Evolutionary conservation across 192 early-diverging fungal genomes (phyloP), one percentile per base, ranked within the genome.

Genomic region (Anaeromyces robustus): DNA sequence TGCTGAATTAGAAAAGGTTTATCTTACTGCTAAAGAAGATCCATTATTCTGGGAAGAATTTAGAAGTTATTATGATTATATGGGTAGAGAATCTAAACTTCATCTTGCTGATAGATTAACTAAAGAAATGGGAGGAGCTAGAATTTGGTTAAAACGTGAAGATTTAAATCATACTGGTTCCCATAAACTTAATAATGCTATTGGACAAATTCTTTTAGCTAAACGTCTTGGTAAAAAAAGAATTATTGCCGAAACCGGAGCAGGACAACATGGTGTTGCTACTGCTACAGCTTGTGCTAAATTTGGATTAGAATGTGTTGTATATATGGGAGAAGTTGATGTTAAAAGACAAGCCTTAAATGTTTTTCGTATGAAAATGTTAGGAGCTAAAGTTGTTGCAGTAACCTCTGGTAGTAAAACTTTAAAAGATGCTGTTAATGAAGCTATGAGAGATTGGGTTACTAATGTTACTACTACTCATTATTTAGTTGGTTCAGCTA

Each of bases 271-370:
- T 85, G 97, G 96, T 85, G 96, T 99, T 26, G 96, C 94, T 26
- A 98, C 96, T 5, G 97, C 97, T 2, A 97, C 96, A 43, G 95
- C 96, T 29, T 99, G 97, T 86, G 97, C 97, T 81, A 98, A 97
- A 86, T 94, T 99, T 85, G 96, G 95, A 11, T 87, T 99, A 77
- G 93, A 98, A 86, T 98, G 97, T 85, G 90, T 94, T 82, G 89
- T 99, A 52, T 99, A 98, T 87, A 99, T 99, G 97, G 97, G 97
- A 78, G 92, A 93, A 12, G 96, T 97, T 84, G 97, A 99, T 86
- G 94, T 94, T 77, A 89, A 94, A 12, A 91, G 96, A 77, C 96
- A 98, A 85, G 93, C 94, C 1, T 88, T 98, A 83, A 97, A 99
- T 81, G 96, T 99, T 1, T 98, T 98, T 89, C 89, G 97, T 77